A percentile compares a stretch with the other conserved stretches of the same genome.
These are phyloP conservation scores for Pleoardoris graminearum DNA, from an alignment of 2,329 filamentous ascomycete genomes.

Conservation along the genomic window DNA sequence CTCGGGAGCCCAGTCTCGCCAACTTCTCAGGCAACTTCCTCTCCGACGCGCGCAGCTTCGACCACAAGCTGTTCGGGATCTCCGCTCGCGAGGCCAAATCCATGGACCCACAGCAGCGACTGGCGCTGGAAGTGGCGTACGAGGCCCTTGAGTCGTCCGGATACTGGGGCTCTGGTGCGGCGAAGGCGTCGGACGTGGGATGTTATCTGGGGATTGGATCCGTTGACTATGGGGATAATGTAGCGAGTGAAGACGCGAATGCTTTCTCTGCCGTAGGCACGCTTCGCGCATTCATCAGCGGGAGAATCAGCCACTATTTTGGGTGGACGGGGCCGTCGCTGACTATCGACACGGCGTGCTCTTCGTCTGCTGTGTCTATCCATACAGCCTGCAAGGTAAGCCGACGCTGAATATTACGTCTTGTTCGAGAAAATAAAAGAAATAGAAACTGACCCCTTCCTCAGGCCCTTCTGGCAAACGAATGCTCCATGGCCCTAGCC, in stretches of 20 bases:
- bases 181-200: conserved; percentile 28
- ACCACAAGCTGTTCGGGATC: neutral
- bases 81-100: conserved; percentile 2
- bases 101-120: conserved; percentile 15
- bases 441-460: too few relatives aligned
- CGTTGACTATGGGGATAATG: conserved; percentile 35
- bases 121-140: conserved; percentile 29
- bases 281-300: conserved; percentile 25
- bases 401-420: neutral
- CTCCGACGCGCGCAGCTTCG: neutral
- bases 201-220: conserved; percentile 40
- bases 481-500: conserved; percentile 37
- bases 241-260: conserved; percentile 14
- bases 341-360: conserved; percentile 44
- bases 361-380: conserved; percentile 36
- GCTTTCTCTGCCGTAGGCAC: conserved; percentile 26
- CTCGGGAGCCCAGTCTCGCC: too few relatives aligned
- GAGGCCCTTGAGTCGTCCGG: conserved; percentile 49
- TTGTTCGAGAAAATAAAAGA: neutral
- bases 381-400: conserved; percentile 27
- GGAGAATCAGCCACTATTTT: conserved; percentile 31
- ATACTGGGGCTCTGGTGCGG: conserved; percentile 7
- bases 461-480: conserved; percentile 27
- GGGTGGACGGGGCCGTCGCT: conserved; percentile 31
- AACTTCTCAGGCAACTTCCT: neutral